These are phyloP conservation scores for Babesia caballi DNA, from an alignment of 169 alveolate species.

Conservation along the genomic window DNA sequence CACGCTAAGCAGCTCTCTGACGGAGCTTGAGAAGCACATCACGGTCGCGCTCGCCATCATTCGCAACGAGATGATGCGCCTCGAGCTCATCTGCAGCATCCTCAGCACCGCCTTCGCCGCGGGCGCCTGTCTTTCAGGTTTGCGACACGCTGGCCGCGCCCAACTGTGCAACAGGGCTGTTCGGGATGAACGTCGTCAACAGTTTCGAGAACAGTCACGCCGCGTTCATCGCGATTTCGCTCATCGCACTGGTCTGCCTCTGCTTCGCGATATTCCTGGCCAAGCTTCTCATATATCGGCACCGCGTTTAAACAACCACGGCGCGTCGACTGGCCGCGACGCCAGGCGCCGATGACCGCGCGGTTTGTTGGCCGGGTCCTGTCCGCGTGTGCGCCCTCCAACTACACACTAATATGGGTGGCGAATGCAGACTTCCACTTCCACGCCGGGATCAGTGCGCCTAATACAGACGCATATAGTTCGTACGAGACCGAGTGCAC, in stretches of 20 bases:
- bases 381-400: no score
- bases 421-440: no score
- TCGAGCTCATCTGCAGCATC: conserved; percentile 76
- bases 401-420: no score
- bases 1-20: conserved; percentile 54
- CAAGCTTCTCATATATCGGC: conserved; percentile 58
- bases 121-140: conserved; percentile 80
- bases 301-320: conserved; percentile 62
- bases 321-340: no score
- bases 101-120: conserved; percentile 77
- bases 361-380: no score
- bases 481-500: no score
- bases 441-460: no score
- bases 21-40: conserved; percentile 72
- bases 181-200: conserved; percentile 78
- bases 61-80: conserved; percentile 75
- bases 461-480: no score
- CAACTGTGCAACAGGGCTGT: conserved; percentile 53
- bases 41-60: conserved; percentile 73
- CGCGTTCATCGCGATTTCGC: conserved; percentile 68
- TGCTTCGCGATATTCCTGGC: conserved; percentile 59
- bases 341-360: no score
- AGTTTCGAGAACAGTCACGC: conserved; percentile 63
- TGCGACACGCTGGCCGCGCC: background rate
- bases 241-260: conserved; percentile 34